Percentiles rank a stretch among this genome's conserved stretches.
Evolutionary conservation across 2,329 filamentous ascomycete genomes (phyloP).

Genomic region (Penicillium oxalicum): DNA sequence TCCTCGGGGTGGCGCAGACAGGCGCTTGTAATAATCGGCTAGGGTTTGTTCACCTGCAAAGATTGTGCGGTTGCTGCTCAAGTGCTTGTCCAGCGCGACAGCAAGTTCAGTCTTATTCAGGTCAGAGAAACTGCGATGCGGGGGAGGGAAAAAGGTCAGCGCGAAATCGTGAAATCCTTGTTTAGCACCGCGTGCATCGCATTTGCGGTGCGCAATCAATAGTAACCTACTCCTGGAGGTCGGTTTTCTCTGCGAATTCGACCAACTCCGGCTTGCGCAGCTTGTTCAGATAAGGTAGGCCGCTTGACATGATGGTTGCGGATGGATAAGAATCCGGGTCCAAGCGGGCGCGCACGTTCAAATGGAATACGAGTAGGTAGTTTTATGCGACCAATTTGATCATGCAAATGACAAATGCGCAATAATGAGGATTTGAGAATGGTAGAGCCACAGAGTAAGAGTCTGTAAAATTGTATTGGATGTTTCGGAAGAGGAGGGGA

Average conservation of each 20-base stretch:
- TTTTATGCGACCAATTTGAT: conserved; percentile 5
- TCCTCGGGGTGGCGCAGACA: conserved; percentile 31
- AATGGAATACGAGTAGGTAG: not conserved
- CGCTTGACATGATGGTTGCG: conserved; percentile 52
- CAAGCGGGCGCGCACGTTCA: not conserved
- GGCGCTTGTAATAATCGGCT: conserved; percentile 65
- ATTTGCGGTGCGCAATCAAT: conserved; percentile 6
- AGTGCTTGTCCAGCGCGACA: conserved; percentile 63
- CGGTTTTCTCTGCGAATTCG: conserved; percentile 65
- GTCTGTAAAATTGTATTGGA: not conserved
- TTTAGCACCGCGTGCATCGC: conserved; percentile 5
- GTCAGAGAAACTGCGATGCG: conserved; percentile 54
- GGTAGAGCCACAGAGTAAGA: not conserved
- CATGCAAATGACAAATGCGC: conserved; percentile 12
- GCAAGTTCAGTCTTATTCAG: conserved; percentile 78
- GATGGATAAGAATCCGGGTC: conserved; percentile 6
- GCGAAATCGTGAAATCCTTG: not conserved
- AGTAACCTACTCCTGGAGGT: conserved; percentile 63
- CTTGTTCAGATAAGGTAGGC: conserved; percentile 67
- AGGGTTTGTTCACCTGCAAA: conserved; percentile 61
- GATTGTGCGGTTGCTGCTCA: conserved; percentile 61
- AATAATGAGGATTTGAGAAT: not conserved
- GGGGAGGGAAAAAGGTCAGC: conserved; percentile 4
- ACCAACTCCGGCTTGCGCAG: conserved; percentile 77
- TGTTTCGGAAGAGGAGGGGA: conserved; percentile 6